phyloP scores from a whole-genome alignment of 2,329 filamentous ascomycete species.

The Cryoendolithus antarcticus region DNA sequence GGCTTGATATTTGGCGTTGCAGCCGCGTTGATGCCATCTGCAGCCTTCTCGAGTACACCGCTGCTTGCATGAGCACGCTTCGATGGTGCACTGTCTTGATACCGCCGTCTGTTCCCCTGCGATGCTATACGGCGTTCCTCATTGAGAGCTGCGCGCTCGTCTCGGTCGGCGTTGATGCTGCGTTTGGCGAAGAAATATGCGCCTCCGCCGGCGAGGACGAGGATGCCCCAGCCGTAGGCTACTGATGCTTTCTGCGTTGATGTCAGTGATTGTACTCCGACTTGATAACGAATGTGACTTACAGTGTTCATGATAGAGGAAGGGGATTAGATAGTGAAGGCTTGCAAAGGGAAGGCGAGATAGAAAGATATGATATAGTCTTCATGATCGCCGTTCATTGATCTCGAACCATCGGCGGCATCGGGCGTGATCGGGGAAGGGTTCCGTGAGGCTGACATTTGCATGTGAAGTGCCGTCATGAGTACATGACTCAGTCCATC shows the following conservation, averaged over 20 bases:
- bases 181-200: slow-evolving; percentile 95
- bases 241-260: slow-evolving; percentile 13
- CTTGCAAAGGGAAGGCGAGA: no score
- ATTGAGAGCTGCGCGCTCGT: slow-evolving; percentile 55
- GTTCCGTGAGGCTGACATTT: no score
- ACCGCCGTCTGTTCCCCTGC: slow-evolving; percentile 19
- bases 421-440: no score
- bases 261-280: background rate
- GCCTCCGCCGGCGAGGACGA: slow-evolving; percentile 76
- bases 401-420: no score
- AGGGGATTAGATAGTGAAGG: background rate
- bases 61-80: no score
- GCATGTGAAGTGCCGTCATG: no score
- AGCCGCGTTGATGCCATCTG: background rate
- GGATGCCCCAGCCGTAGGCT: slow-evolving; percentile 78
- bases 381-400: no score
- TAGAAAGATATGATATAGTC: no score
- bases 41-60: background rate
- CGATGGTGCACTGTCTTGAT: slow-evolving; percentile 48
- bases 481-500: no score
- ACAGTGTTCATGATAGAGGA: slow-evolving; percentile 16
- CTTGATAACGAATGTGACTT: no score
- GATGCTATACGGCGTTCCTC: slow-evolving; percentile 40
- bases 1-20: background rate
- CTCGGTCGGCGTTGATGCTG: slow-evolving; percentile 83